phyloP scores from a whole-genome alignment of 164 flowering plant species.

The Dillenia suffruticosa region DNA sequence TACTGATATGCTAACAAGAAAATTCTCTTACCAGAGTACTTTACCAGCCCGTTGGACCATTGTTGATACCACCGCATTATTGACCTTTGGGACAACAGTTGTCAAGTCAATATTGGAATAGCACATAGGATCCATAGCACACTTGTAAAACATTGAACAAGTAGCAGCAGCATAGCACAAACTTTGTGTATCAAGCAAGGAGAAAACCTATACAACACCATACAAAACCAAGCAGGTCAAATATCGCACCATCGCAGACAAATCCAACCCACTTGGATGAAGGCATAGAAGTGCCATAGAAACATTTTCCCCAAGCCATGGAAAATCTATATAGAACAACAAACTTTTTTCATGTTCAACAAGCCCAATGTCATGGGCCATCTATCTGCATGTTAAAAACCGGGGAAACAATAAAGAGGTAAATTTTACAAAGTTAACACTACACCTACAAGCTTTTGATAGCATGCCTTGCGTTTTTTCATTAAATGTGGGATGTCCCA shows the following conservation, averaged over 20 bases:
- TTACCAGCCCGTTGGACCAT: slow-evolving; percentile 88
- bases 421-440: too few species aligned
- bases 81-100: slow-evolving; percentile 67
- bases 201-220: slow-evolving; percentile 61
- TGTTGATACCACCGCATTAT: slow-evolving; percentile 69
- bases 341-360: too few species aligned
- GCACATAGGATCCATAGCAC: slow-evolving; percentile 81
- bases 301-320: too few species aligned
- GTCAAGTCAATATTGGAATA: slow-evolving; percentile 77
- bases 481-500: too few species aligned
- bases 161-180: slow-evolving; percentile 75
- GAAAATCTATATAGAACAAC: too few species aligned
- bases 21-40: slow-evolving; percentile 51
- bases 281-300: too few species aligned
- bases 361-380: too few species aligned
- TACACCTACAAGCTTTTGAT: too few species aligned
- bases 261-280: neutral
- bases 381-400: too few species aligned
- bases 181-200: slow-evolving; percentile 82
- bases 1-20: neutral
- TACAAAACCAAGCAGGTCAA: neutral
- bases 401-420: too few species aligned
- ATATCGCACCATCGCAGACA: neutral
- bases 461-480: too few species aligned
- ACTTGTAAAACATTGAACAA: slow-evolving; percentile 80